A percentile compares a stretch with the other conserved stretches of the same genome.
phyloP scores from a whole-genome alignment of 2,329 filamentous ascomycete species.

The Pestalotiopsis sp. region DNA sequence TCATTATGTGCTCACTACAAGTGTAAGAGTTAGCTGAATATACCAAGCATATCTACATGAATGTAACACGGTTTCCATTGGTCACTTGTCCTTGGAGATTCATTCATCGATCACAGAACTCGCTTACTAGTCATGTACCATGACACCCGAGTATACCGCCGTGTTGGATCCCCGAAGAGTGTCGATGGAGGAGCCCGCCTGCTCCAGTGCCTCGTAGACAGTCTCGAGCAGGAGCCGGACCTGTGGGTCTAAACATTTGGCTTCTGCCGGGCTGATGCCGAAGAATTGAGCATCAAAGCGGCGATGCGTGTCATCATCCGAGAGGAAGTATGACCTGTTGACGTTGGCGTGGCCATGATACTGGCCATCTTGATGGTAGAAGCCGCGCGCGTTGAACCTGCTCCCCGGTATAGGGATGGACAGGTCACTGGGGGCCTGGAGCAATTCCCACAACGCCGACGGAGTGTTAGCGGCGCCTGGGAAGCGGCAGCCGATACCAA shows the following conservation, averaged over 20 bases:
- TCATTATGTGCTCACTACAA: not conserved
- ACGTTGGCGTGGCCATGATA: conserved; percentile 22
- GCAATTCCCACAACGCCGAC: conserved; percentile 28
- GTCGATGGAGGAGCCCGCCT: not conserved
- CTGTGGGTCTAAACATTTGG: conserved; percentile 16
- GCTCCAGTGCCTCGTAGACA: conserved; percentile 28
- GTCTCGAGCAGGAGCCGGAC: conserved; percentile 27
- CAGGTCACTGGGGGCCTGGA: conserved; percentile 16
- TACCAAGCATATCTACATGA: too few species aligned
- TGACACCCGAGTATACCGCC: not conserved
- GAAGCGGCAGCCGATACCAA: conserved; percentile 36
- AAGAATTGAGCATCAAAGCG: conserved; percentile 25
- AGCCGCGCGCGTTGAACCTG: conserved; percentile 25
- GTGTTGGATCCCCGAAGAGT: not conserved
- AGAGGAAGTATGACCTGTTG: conserved; percentile 30
- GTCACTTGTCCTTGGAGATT: too few species aligned
- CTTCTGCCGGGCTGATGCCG: conserved; percentile 21
- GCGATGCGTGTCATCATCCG: conserved; percentile 23
- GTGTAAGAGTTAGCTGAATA: not conserved
- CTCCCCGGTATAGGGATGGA: conserved; percentile 18
- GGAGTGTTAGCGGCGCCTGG: conserved; percentile 29
- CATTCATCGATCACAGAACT: not conserved
- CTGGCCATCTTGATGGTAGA: conserved; percentile 19
- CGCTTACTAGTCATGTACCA: not conserved
- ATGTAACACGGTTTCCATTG: too few species aligned